phyloP scores from a whole-genome alignment of 352 stramenopile genomes.

The Aphanomyces astaci region DNA sequence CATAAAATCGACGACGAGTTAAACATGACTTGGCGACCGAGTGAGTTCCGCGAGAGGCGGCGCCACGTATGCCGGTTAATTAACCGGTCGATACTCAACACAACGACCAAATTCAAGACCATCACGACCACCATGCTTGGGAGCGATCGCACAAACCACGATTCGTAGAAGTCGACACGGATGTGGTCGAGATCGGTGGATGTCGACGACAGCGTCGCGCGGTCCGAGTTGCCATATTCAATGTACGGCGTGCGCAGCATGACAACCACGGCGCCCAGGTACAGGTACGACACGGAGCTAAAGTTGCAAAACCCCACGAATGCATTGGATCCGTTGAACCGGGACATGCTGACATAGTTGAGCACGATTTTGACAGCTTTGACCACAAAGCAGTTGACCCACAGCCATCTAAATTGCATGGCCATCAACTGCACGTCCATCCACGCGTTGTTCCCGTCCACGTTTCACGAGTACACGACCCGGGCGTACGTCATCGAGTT shows the following conservation, averaged over 20 bases:
- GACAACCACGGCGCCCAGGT: constrained; percentile 1
- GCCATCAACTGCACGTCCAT: neutral
- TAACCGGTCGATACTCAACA: neutral
- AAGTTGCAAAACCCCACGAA: constrained; percentile 20
- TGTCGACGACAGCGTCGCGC: neutral
- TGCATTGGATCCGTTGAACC: constrained; percentile 3
- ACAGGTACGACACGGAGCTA: constrained; percentile 4
- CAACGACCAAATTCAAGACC: neutral
- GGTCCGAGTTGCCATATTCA: neutral
- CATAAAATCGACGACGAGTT: constrained; percentile 14
- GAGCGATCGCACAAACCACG: constrained; percentile 8
- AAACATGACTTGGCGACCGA: constrained; percentile 6
- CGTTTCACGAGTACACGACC: neutral
- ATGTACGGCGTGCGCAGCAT: neutral
- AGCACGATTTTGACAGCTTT: neutral
- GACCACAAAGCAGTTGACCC: constrained; percentile 14
- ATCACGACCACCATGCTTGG: neutral
- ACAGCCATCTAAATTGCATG: neutral
- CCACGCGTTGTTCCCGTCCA: neutral
- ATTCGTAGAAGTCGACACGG: neutral
- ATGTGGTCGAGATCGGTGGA: neutral
- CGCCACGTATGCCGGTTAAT: neutral
- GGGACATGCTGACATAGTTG: neutral
- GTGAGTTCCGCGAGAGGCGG: neutral
- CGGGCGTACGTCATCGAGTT: constrained; percentile 1